These are phyloP conservation scores for apple (Malus domestica) DNA, from an alignment of 306 rosid genomes.

Conservation along the genomic window DNA sequence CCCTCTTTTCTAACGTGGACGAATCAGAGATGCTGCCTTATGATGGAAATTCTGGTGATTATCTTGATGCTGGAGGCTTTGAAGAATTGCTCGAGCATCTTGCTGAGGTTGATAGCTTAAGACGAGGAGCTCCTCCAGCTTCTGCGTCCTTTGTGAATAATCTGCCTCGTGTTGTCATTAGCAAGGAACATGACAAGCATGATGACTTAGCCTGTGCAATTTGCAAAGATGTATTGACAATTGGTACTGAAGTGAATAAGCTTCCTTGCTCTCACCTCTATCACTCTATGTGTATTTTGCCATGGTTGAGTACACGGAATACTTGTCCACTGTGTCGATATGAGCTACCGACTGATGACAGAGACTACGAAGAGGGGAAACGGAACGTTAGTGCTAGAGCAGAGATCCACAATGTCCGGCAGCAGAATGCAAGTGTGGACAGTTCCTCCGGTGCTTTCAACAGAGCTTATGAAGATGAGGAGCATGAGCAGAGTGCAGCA, in stretches of 20 bases:
- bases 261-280: conserved; percentile 90
- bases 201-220: conserved; percentile 71
- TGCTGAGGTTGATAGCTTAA: conserved; percentile 60
- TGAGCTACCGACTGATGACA: conserved; percentile 94
- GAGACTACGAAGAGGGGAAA: conserved; percentile 76
- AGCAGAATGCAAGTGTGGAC: conserved; percentile 33
- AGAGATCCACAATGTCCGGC: conserved; percentile 33
- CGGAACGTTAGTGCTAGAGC: conserved; percentile 25
- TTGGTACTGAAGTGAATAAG: conserved; percentile 58
- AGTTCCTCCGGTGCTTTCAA: conserved; percentile 35
- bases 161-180: conserved; percentile 51
- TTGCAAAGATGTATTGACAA: conserved; percentile 67
- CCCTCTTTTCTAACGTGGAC: conserved; percentile 29
- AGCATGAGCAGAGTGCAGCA: conserved; percentile 15
- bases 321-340: conserved; percentile 92
- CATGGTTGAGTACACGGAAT: conserved; percentile 83
- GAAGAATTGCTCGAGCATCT: conserved; percentile 70
- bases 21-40: conserved; percentile 37
- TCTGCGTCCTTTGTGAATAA: conserved; percentile 45
- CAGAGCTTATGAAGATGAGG: conserved; percentile 40
- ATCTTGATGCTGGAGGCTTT: conserved; percentile 58
- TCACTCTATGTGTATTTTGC: conserved; percentile 77
- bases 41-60: conserved; percentile 48
- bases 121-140: conserved; percentile 95
- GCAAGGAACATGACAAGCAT: conserved; percentile 55